A percentile compares a stretch with the other conserved stretches of the same genome.
Conservation (phyloP, 257 asterid species). For the Ehretia macrophylla region DNA sequence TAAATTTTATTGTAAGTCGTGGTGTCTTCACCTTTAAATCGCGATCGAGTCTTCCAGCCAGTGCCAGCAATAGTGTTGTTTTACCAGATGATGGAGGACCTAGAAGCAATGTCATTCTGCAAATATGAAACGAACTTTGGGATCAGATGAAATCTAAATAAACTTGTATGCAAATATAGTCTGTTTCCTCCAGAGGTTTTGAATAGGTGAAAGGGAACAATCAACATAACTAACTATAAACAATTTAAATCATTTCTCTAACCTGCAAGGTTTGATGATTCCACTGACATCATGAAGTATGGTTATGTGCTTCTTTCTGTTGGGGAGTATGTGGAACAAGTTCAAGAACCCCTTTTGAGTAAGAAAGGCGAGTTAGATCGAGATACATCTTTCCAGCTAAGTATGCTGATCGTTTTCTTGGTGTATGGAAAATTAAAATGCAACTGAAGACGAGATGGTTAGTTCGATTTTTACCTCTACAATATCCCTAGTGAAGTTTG, state of each 20-base stretch:
- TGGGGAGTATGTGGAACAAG: slow-evolving; percentile 37
- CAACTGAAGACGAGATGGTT: too few species aligned
- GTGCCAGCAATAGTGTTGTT: slow-evolving; percentile 73
- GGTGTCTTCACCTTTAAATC: slow-evolving; percentile 50
- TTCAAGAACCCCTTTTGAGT: slow-evolving; percentile 13
- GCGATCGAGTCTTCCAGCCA: slow-evolving; percentile 82
- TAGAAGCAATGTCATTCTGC: slow-evolving; percentile 42
- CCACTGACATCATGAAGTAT: slow-evolving; percentile 56
- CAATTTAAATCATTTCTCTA: slow-evolving; percentile 1
- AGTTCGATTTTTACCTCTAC: slow-evolving; percentile 27
- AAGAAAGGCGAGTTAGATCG: background rate
- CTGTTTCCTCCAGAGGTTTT: background rate
- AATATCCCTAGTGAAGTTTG: slow-evolving; percentile 21
- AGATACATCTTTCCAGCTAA: background rate
- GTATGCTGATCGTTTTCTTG: too few species aligned
- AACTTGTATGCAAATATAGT: background rate
- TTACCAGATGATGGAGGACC: slow-evolving; percentile 97
- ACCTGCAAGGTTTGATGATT: slow-evolving; percentile 52
- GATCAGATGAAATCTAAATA: background rate
- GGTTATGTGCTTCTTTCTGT: slow-evolving; percentile 35
- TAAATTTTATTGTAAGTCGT: background rate
- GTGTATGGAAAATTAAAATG: too few species aligned
- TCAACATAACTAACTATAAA: background rate
- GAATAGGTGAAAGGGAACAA: too few species aligned
- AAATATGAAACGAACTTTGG: background rate